A percentile compares a stretch with the other conserved stretches of the same genome.
Conservation (phyloP, 768 basidiomycete species). For the Suillus discolor region DNA sequence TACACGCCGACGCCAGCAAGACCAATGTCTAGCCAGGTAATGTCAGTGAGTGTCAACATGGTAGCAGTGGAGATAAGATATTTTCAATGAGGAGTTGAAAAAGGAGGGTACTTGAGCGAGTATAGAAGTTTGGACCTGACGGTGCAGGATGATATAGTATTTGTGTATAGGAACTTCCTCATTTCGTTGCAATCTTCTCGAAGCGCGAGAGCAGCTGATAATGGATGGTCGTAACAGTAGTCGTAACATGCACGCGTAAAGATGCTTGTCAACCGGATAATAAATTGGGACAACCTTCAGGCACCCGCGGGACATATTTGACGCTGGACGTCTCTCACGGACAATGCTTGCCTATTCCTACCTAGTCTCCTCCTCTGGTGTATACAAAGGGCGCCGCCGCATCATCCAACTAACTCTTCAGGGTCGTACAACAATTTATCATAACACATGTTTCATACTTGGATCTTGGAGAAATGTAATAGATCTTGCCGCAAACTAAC, state of each 20-base stretch:
- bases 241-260: neutral
- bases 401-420: too few relatives aligned
- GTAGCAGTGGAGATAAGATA: neutral
- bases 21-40: conserved; percentile 35
- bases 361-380: too few relatives aligned
- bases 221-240: neutral
- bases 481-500: too few relatives aligned
- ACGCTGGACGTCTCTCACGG: too few relatives aligned
- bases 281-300: neutral
- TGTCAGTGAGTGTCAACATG: conserved; percentile 23
- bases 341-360: too few relatives aligned
- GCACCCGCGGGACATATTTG: conserved; percentile 1
- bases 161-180: neutral
- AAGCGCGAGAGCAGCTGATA: neutral
- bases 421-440: too few relatives aligned
- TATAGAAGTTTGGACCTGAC: neutral
- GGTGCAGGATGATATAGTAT: neutral
- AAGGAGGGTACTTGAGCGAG: neutral
- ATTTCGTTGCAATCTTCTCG: neutral
- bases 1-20: conserved; percentile 33
- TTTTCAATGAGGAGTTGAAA: neutral
- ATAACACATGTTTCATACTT: too few relatives aligned
- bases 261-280: neutral
- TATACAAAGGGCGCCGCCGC: too few relatives aligned
- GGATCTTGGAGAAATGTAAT: too few relatives aligned